Conservation (phyloP, 371 early-diverging fungal species). For the Mucor mucedo region DNA sequence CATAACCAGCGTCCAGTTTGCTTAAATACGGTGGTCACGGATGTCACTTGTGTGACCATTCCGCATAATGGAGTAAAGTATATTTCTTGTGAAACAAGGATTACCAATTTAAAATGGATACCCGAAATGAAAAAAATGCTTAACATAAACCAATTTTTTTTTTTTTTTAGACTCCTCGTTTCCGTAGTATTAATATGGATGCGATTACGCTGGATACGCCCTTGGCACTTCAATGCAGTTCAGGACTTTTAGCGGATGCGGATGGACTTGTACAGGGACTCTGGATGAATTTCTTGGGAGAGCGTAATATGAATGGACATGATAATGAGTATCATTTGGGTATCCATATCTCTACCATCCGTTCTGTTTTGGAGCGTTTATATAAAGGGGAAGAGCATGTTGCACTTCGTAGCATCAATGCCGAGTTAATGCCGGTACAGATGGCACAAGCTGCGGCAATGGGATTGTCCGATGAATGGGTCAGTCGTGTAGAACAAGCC, state of each 20-base stretch:
- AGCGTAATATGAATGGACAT: slow-evolving; percentile 68
- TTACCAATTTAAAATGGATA: not conserved
- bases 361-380: slow-evolving; percentile 58
- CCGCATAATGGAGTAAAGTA: slow-evolving; percentile 68
- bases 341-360: slow-evolving; percentile 62
- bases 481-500: slow-evolving; percentile 72
- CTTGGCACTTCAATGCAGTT: slow-evolving; percentile 79
- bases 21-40: slow-evolving; percentile 77
- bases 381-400: slow-evolving; percentile 45
- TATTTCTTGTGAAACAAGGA: not conserved
- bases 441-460: slow-evolving; percentile 81
- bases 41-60: slow-evolving; percentile 79
- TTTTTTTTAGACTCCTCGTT: slow-evolving; percentile 74
- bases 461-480: slow-evolving; percentile 81
- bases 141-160: not conserved
- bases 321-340: slow-evolving; percentile 85
- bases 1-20: slow-evolving; percentile 80
- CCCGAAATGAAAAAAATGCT: slow-evolving; percentile 3
- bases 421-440: slow-evolving; percentile 76
- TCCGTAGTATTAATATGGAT: slow-evolving; percentile 80
- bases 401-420: slow-evolving; percentile 65
- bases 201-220: slow-evolving; percentile 90
- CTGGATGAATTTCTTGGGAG: slow-evolving; percentile 87
- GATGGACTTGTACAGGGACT: slow-evolving; percentile 79
- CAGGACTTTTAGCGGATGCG: slow-evolving; percentile 82